These are phyloP conservation scores for Suillus tomentosus DNA, from an alignment of 768 basidiomycete genomes.

Conservation along the genomic window DNA sequence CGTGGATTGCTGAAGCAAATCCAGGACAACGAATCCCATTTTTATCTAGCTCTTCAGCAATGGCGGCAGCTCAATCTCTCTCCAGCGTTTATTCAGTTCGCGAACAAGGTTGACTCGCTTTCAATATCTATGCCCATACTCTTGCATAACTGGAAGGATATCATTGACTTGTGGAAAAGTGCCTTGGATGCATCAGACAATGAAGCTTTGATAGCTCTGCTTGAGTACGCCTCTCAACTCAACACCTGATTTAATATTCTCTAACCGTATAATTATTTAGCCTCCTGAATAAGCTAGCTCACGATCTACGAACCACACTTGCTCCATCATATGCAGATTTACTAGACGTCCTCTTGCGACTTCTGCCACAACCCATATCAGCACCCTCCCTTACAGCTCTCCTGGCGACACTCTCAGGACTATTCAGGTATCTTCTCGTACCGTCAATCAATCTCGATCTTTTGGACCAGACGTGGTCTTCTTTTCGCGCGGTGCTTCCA, in stretches of 20 bases:
- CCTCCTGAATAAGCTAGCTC: constrained; percentile 73
- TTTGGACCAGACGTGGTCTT: constrained; percentile 61
- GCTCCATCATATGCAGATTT: constrained; percentile 61
- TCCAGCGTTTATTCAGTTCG: constrained; percentile 72
- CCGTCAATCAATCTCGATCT: constrained; percentile 57
- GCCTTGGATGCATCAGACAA: constrained; percentile 64
- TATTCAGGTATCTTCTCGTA: constrained; percentile 76
- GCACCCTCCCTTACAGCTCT: constrained; percentile 61
- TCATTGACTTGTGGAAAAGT: constrained; percentile 64
- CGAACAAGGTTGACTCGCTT: constrained; percentile 57
- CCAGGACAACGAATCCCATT: constrained; percentile 79
- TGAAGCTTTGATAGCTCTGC: constrained; percentile 70
- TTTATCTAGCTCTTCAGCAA: constrained; percentile 70
- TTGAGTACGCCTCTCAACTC: constrained; percentile 58
- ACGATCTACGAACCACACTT: constrained; percentile 80
- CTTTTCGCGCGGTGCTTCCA: constrained; percentile 50
- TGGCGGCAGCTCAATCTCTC: constrained; percentile 83
- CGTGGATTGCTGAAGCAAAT: constrained; percentile 3
- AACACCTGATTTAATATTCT: constrained; percentile 8
- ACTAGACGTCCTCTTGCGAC: constrained; percentile 53
- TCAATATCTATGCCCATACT: constrained; percentile 79
- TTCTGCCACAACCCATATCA: constrained; percentile 61
- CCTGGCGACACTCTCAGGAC: constrained; percentile 63
- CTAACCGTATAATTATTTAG: constrained; percentile 38
- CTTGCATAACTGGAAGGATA: constrained; percentile 75